Base-by-base conservation (phyloP, 139 green algal genomes). In the Limnomonas spitsbergensis region DNA sequence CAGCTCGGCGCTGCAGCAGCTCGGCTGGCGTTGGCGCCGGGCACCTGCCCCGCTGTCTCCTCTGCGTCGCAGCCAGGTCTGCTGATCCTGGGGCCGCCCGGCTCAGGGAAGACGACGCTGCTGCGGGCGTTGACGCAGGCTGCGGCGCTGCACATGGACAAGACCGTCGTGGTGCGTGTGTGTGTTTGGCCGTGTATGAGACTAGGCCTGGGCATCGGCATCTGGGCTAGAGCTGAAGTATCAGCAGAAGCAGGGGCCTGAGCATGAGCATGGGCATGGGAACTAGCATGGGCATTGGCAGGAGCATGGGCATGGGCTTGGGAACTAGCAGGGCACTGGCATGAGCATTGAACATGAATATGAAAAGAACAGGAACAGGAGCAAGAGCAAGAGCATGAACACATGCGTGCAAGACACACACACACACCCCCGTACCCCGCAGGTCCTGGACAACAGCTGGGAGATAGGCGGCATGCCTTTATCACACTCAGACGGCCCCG, bases 71-170 rank as follows among this genome's bases (percentile, higher is more conserved):
- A 20, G 29, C 34, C 67, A 24, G 31, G 32, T 4, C 67, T 79
- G 74, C 74, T 79, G 74, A 36, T 79, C 37, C 54, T 73, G 53
- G 74, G 74, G 6, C 74, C 53, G 3, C 54, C 74, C 27, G 53
- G 53, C 53, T 31, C 6, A 2, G 74, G 74, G n/a, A 79, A 79
- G 74, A 79, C 74, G 34, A 79, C 74, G 1, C 53, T 79, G 37
- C 74, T 79, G 29, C 74, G 74, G 0, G 53, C 37, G 37, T 29
- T 73, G 26, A 38, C 74, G 34, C 36, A 34, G 27, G 4, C 34
- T n/a, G 37, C 56, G 53, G 73, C 67, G 56, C 56, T 7, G 56
- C 56, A 69, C 26, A 14, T 69, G 26, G 4, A 69, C 56, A 7
- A 26, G 31, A 4, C 7, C 1, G 73, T 78, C 34, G 1, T 68